phyloP scores from a whole-genome alignment of 257 asterid genomes.

The Forsythia viridissima region DNA sequence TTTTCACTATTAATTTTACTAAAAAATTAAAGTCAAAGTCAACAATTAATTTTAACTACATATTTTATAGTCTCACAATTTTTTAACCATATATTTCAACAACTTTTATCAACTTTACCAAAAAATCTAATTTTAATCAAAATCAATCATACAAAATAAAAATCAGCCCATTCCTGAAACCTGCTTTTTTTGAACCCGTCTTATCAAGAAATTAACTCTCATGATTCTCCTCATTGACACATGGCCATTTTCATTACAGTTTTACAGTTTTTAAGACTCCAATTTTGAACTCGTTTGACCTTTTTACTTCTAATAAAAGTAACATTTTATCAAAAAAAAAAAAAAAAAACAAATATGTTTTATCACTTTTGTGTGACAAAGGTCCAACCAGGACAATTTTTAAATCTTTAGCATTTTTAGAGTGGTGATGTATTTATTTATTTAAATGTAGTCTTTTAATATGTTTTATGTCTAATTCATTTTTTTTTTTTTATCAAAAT shows the following conservation, averaged over 20 bases:
- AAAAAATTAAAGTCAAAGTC: too few relatives aligned
- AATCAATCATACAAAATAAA: slow-evolving; percentile 14
- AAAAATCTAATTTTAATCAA: too few relatives aligned
- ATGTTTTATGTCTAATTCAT: too few relatives aligned
- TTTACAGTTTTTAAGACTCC: slow-evolving; percentile 36
- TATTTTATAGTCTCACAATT: too few relatives aligned
- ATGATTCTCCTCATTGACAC: slow-evolving; percentile 32
- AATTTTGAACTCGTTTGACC: slow-evolving; percentile 31
- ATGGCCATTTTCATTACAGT: slow-evolving; percentile 18
- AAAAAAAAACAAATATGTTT: not conserved
- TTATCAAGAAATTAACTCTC: slow-evolving; percentile 10
- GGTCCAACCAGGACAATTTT: not conserved
- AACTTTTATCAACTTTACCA: too few relatives aligned
- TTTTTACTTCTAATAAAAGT: slow-evolving; percentile 8
- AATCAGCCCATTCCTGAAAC: slow-evolving; percentile 45
- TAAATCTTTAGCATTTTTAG: too few relatives aligned
- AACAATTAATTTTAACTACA: too few relatives aligned
- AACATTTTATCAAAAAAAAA: not conserved
- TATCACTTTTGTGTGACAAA: not conserved
- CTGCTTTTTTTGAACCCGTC: slow-evolving; percentile 38
- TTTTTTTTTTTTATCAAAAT: too few relatives aligned
- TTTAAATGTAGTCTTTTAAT: too few relatives aligned
- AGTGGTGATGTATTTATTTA: too few relatives aligned
- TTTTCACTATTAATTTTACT: not conserved
- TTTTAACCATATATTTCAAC: too few relatives aligned